These are phyloP conservation scores for Strobilomyces dryophilus DNA, from an alignment of 768 basidiomycete genomes.

Conservation along the genomic window DNA sequence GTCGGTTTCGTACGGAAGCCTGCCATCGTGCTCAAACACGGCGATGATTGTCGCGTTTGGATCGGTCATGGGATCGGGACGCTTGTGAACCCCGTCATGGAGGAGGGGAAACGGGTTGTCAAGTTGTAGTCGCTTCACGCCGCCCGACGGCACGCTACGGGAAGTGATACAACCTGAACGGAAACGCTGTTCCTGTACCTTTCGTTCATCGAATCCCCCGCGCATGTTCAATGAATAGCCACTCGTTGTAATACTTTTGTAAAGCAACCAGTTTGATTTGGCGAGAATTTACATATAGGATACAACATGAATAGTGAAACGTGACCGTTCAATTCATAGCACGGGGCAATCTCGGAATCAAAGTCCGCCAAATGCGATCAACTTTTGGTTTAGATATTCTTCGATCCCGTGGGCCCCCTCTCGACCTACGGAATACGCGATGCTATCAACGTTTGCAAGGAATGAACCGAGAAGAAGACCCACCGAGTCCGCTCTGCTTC, in stretches of 20 bases:
- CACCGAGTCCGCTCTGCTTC: conserved; percentile 79
- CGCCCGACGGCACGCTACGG: neutral
- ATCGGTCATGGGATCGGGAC: conserved; percentile 75
- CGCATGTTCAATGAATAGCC: too few relatives aligned
- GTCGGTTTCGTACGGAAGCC: conserved; percentile 78
- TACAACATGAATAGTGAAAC: conserved; percentile 1
- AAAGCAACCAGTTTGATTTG: too few relatives aligned
- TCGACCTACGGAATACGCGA: conserved; percentile 43
- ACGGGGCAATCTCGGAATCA: conserved; percentile 15
- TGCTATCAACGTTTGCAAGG: neutral
- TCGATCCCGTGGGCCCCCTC: conserved; percentile 90
- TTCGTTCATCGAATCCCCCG: too few relatives aligned
- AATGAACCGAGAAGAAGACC: conserved; percentile 12
- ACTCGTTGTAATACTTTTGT: too few relatives aligned
- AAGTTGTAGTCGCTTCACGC: conserved; percentile 35
- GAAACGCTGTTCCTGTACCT: too few relatives aligned
- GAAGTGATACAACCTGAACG: too few relatives aligned
- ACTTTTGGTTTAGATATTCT: conserved; percentile 81
- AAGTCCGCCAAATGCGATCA: conserved; percentile 78
- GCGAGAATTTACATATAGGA: neutral
- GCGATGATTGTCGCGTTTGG: conserved; percentile 68
- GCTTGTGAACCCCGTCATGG: conserved; percentile 71
- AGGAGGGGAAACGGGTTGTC: conserved; percentile 47
- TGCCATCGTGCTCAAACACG: conserved; percentile 63
- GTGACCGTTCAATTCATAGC: neutral